Conservation (phyloP, 345 rosid species). For the Gossypioides kirkii region DNA sequence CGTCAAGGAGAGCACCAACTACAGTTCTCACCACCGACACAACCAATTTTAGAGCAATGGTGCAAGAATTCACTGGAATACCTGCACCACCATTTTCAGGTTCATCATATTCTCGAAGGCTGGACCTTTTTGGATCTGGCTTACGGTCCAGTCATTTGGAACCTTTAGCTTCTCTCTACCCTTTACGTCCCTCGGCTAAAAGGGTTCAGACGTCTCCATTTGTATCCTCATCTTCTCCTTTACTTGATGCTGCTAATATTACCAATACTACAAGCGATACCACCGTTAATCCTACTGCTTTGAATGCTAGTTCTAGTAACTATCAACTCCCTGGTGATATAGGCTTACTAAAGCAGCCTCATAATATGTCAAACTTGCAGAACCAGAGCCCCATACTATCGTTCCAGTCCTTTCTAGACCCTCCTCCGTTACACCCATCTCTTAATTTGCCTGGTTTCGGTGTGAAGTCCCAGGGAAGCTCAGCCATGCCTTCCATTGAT, state of each 20-base stretch:
- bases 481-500: conserved; percentile 28
- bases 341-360: conserved; percentile 27
- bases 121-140: conserved; percentile 60
- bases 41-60: conserved; percentile 88
- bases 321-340: conserved; percentile 33
- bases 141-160: conserved; percentile 38
- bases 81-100: conserved; percentile 76
- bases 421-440: conserved; percentile 23
- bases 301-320: conserved; percentile 28
- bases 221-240: conserved; percentile 22
- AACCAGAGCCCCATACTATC: conserved; percentile 26
- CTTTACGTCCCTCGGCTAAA: conserved; percentile 51
- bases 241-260: conserved; percentile 18
- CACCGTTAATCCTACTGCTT: conserved; percentile 17
- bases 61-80: conserved; percentile 91
- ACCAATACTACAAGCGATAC: conserved; percentile 7
- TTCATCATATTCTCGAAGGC: conserved; percentile 50
- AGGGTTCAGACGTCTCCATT: conserved; percentile 39
- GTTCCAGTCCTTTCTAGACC: conserved; percentile 32
- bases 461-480: conserved; percentile 22
- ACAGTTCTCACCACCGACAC: conserved; percentile 91
- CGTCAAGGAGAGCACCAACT: conserved; percentile 88
- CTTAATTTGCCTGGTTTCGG: conserved; percentile 19
- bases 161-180: conserved; percentile 34
- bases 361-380: conserved; percentile 29